Evolutionary conservation across 345 rosid genomes (phyloP).

Genomic region (Anastatica hierochuntica): DNA sequence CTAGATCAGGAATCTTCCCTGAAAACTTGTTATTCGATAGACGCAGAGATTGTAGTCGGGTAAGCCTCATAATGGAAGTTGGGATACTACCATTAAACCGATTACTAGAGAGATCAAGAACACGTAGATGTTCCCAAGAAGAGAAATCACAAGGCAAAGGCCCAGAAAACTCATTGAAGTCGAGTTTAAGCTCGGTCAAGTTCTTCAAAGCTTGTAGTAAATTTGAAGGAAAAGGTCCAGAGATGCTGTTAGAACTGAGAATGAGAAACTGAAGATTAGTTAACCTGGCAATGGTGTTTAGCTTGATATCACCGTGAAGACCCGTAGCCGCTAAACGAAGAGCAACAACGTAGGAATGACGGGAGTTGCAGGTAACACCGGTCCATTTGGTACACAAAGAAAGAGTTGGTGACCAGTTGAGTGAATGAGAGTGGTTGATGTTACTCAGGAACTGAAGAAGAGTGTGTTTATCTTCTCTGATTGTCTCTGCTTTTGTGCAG

Average conservation of each 20-base stretch:
- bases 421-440: constrained; percentile 43
- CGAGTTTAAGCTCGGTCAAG: constrained; percentile 58
- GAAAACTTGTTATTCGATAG: constrained; percentile 67
- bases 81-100: constrained; percentile 58
- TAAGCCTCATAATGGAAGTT: constrained; percentile 37
- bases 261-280: constrained; percentile 50
- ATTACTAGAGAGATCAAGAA: constrained; percentile 57
- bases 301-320: constrained; percentile 42
- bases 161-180: constrained; percentile 57
- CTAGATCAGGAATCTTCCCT: constrained; percentile 55
- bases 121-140: constrained; percentile 47
- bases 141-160: constrained; percentile 57
- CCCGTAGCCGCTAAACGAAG: constrained; percentile 57
- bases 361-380: constrained; percentile 58
- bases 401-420: constrained; percentile 55
- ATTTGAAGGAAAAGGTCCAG: constrained; percentile 59
- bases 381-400: constrained; percentile 64
- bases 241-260: constrained; percentile 65
- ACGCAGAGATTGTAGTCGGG: constrained; percentile 40
- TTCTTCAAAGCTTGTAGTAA: constrained; percentile 44
- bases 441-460: constrained; percentile 56
- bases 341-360: constrained; percentile 43
- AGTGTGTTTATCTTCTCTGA: constrained; percentile 45
- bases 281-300: constrained; percentile 48
- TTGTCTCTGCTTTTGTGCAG: constrained; percentile 38